Percentiles rank a stretch among this genome's conserved stretches.
Conservation (phyloP, 139 green algal species). For the Coelastrella sp. region DNA sequence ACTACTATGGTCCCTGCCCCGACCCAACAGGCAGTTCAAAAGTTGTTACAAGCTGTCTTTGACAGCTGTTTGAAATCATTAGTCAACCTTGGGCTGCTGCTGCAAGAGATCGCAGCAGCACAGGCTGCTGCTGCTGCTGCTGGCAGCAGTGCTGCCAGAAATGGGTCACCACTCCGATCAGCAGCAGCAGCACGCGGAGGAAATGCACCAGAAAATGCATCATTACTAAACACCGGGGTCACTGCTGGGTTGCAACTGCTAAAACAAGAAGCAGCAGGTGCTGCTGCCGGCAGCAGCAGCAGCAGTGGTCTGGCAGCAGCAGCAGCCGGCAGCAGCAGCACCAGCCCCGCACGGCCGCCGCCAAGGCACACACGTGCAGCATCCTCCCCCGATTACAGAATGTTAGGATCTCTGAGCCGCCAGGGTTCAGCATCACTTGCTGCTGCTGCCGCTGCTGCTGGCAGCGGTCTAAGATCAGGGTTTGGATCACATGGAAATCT, state of each 20-base stretch:
- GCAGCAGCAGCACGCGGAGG: conserved; percentile 37
- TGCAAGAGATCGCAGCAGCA: conserved; percentile 55
- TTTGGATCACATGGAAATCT: conserved; percentile 6
- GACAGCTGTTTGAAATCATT: conserved; percentile 62
- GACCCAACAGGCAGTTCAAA: conserved; percentile 38
- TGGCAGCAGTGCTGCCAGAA: not conserved
- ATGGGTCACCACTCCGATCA: too few species aligned
- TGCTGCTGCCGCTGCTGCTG: not conserved
- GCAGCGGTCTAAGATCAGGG: not conserved
- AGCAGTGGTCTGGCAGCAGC: not conserved
- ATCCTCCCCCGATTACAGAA: not conserved
- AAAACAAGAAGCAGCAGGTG: conserved; percentile 8
- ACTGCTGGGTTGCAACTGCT: conserved; percentile 4
- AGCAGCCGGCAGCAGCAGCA: not conserved
- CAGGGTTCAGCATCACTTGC: not conserved
- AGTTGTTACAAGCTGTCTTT: conserved; percentile 56
- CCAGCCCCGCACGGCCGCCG: not conserved
- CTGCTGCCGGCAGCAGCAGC: conserved; percentile 14
- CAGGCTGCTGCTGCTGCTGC: not conserved
- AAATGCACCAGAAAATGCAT: not conserved
- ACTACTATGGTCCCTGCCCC: not conserved
- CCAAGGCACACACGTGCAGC: not conserved
- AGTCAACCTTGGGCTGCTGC: conserved; percentile 45
- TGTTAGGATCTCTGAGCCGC: not conserved
- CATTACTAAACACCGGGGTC: not conserved